Evolutionary conservation across 163 green algal species (phyloP), one percentile per base, ranked within the genome.

Genomic region (Scenedesmus sp.): DNA sequence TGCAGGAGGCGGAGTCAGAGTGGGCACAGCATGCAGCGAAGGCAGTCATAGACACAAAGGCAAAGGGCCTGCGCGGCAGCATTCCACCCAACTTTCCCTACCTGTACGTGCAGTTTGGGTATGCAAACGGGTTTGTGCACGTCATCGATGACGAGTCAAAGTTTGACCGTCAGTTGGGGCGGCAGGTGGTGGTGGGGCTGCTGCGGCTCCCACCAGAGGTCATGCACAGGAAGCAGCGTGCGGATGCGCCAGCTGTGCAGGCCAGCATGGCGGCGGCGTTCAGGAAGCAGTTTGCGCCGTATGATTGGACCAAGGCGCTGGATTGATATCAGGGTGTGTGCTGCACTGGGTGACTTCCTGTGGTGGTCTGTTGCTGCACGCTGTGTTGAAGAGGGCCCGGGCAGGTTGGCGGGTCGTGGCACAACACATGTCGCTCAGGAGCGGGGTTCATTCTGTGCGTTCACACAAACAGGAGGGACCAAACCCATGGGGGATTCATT

Each of bases 71-170:
- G 94, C 94, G 95, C 22, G 95, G 96, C 72, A 96, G 92, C 92
- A 98, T 99, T 33, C 98, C 98, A 20, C 92, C 94, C 56, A 98
- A 98, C 91, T 99, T 99, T 92, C 96, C 98, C 15, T 99, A 99
- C 95, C 96, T 99, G 40, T 96, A 98, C 83, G 97, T 99, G 6
- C 89, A 99, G 92, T 98, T 98, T 89, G 96, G 96, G 24, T 97
- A 98, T 76, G 78, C 90, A 0, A 65, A 78, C 6, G 97, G 98
- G 70, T 99, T 97, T 92, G 95, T 98, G 73, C 98, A 99, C 90
- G 96, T 99, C 3, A 98, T 99, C 37, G 98, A 99, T 88, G 95
- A 99, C 87, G 98, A 99, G 90, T 44, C 83, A 7, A 94, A 95
- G 33, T 99, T 98, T 90, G 97, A 98, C 86, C 20, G 46, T 5